These are phyloP conservation scores for Podila horticola DNA, from an alignment of 192 early-diverging fungal species.

Conservation along the genomic window DNA sequence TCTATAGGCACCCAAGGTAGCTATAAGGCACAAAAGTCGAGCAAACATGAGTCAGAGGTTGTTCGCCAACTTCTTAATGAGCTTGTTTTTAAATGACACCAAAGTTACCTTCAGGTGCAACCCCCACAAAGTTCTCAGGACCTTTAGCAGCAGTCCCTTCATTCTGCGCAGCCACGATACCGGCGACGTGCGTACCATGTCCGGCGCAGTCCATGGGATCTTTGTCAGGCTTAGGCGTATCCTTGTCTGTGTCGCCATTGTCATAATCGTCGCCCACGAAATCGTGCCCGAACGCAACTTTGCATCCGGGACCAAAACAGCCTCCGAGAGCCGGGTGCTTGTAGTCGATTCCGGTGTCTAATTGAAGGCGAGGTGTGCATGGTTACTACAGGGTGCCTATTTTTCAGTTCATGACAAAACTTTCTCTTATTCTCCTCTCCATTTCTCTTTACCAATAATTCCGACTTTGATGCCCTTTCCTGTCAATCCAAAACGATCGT, in stretches of 20 bases:
- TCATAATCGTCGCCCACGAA: conserved; percentile 64
- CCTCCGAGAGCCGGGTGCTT: conserved; percentile 68
- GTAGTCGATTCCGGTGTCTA: conserved; percentile 63
- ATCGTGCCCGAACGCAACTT: conserved; percentile 65
- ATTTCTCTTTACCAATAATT: conserved; percentile 56
- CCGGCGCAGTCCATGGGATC: conserved; percentile 73
- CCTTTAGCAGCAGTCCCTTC: conserved; percentile 53
- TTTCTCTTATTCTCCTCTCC: background rate
- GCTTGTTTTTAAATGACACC: too few species aligned
- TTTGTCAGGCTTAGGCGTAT: conserved; percentile 55
- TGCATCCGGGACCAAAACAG: conserved; percentile 64
- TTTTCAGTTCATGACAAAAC: background rate
- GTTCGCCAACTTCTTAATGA: background rate
- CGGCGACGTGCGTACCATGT: conserved; percentile 73
- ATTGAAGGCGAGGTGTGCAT: background rate
- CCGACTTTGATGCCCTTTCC: conserved; percentile 61
- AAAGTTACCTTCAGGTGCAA: conserved; percentile 78
- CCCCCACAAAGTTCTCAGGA: conserved; percentile 68
- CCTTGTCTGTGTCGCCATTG: conserved; percentile 16
- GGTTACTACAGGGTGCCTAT: too few species aligned
- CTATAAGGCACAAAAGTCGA: conserved; percentile 8
- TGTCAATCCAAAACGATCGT: conserved; percentile 26
- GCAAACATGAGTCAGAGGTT: too few species aligned
- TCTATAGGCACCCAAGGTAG: conserved; percentile 82
- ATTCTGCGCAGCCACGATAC: conserved; percentile 77